These are phyloP conservation scores for Pseudogymnoascus sp. DNA, from an alignment of 2,329 filamentous ascomycete species.

Conservation along the genomic window DNA sequence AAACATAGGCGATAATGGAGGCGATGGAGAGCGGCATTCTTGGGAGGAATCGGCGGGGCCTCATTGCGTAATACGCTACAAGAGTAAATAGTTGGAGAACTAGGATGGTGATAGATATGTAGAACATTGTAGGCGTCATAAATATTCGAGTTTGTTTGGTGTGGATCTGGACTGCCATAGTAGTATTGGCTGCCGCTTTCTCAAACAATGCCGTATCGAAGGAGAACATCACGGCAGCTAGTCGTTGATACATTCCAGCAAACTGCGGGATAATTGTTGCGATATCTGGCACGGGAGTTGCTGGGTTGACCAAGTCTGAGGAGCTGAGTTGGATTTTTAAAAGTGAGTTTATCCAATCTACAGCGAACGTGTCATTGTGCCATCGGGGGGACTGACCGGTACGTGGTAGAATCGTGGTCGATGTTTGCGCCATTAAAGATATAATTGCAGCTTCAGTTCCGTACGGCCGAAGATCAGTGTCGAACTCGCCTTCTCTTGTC, in stretches of 20 bases:
- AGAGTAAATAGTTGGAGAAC: slow-evolving; percentile 37
- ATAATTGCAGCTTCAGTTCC: background rate
- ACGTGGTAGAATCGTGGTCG: background rate
- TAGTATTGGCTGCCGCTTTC: slow-evolving; percentile 11
- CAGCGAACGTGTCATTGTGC: slow-evolving; percentile 41
- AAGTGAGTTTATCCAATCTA: slow-evolving; percentile 44
- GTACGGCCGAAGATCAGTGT: background rate
- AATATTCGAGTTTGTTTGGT: slow-evolving; percentile 39
- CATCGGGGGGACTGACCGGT: slow-evolving; percentile 22
- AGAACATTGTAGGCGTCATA: slow-evolving; percentile 39
- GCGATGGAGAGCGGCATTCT: slow-evolving; percentile 46
- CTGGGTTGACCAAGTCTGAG: slow-evolving; percentile 31
- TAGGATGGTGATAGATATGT: slow-evolving; percentile 38
- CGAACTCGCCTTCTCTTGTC: slow-evolving; percentile 11
- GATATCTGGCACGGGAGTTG: slow-evolving; percentile 27
- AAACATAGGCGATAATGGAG: slow-evolving; percentile 39
- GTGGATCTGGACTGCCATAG: slow-evolving; percentile 15
- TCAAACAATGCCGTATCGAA: slow-evolving; percentile 36
- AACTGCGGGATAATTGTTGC: slow-evolving; percentile 22
- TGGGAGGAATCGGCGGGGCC: slow-evolving; percentile 39
- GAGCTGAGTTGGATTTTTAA: slow-evolving; percentile 27
- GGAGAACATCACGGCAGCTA: slow-evolving; percentile 39
- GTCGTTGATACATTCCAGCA: slow-evolving; percentile 26
- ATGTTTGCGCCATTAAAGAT: slow-evolving; percentile 7
- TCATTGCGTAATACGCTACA: slow-evolving; percentile 34